Evolutionary conservation across 345 rosid genomes (phyloP).

Genomic region (Eucalyptus polyanthemos): DNA sequence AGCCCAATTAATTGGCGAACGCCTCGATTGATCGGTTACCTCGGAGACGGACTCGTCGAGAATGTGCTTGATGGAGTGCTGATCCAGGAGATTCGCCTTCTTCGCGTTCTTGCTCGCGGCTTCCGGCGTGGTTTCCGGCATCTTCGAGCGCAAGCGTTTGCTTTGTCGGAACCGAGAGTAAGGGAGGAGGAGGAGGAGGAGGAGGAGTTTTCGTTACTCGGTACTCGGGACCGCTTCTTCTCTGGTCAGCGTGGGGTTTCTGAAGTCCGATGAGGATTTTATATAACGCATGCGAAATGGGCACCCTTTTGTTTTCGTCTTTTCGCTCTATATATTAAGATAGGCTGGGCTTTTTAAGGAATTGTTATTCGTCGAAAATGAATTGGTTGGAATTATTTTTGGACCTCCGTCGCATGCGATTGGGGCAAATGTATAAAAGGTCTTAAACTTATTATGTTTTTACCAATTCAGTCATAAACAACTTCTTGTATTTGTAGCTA

Average conservation of each 20-base stretch:
- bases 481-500: too few relatives aligned
- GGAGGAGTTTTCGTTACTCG: neutral
- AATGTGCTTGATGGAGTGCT: slow-evolving; percentile 84
- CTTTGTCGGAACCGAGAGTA: neutral
- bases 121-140: slow-evolving; percentile 54
- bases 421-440: accelerated
- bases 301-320: neutral
- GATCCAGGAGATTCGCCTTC: slow-evolving; percentile 91
- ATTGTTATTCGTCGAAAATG: neutral
- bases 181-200: neutral
- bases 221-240: neutral
- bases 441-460: too few relatives aligned
- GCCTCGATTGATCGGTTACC: slow-evolving; percentile 13
- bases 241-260: neutral
- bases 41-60: slow-evolving; percentile 92
- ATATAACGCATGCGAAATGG: neutral
- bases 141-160: neutral
- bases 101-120: slow-evolving; percentile 43
- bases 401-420: neutral
- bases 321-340: neutral
- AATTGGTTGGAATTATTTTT: neutral
- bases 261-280: neutral
- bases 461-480: accelerated
- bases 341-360: neutral
- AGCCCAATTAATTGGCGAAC: neutral